These are phyloP conservation scores for Paecilomyces niveus DNA, from an alignment of 2,329 filamentous ascomycete species.

Conservation along the genomic window DNA sequence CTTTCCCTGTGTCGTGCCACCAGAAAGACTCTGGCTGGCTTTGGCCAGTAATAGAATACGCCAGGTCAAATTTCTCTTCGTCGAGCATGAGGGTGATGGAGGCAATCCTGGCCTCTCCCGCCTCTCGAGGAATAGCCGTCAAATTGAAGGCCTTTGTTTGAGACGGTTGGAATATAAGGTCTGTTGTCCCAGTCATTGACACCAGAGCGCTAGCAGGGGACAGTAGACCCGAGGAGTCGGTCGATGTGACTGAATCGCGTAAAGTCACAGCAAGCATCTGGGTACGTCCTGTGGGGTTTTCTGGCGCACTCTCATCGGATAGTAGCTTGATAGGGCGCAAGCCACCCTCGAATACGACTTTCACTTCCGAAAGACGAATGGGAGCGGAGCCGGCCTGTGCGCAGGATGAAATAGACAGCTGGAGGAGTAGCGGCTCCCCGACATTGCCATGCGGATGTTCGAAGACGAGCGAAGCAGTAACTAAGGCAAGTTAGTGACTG, in stretches of 20 bases:
- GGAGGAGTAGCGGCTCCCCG: constrained; percentile 50
- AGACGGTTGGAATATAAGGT: constrained; percentile 61
- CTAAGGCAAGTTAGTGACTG: constrained; percentile 19
- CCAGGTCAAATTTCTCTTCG: constrained; percentile 59
- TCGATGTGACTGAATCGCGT: constrained; percentile 22
- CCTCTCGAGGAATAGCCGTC: constrained; percentile 67
- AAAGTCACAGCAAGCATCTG: constrained; percentile 27
- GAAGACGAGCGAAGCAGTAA: constrained; percentile 48
- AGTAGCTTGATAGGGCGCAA: constrained; percentile 37
- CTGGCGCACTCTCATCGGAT: constrained; percentile 19
- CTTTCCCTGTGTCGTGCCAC: constrained; percentile 35
- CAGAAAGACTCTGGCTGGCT: constrained; percentile 27
- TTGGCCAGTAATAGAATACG: constrained; percentile 52
- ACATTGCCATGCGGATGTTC: constrained; percentile 50
- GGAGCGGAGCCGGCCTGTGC: constrained; percentile 40
- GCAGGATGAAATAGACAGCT: constrained; percentile 46
- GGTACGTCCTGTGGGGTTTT: constrained; percentile 14
- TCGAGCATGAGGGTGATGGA: constrained; percentile 58
- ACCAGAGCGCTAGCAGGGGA: constrained; percentile 27
- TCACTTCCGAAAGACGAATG: constrained; percentile 42
- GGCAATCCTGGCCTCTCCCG: constrained; percentile 65
- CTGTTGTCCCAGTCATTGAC: constrained; percentile 49
- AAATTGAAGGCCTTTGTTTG: constrained; percentile 66
- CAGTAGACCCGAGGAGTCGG: constrained; percentile 20
- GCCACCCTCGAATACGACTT: constrained; percentile 47